phyloP scores from a whole-genome alignment of 2,329 filamentous ascomycete genomes.

The Dactylellina drechsleri region DNA sequence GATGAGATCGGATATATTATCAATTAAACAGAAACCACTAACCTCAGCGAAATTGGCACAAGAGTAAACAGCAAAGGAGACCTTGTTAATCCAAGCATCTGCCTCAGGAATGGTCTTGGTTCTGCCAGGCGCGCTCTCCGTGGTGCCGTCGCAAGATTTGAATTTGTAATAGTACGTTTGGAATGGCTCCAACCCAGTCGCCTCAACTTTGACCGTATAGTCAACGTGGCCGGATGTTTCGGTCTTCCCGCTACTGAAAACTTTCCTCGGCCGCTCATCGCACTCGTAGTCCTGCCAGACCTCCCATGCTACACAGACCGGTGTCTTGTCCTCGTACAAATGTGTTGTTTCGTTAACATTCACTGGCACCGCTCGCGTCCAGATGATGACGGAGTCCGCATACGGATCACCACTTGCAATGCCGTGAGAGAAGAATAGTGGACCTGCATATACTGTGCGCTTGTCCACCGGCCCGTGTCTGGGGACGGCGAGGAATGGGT shows the following conservation, averaged over 20 bases:
- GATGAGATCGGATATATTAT: constrained; percentile 22
- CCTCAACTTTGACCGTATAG: constrained; percentile 67
- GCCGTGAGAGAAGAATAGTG: constrained; percentile 45
- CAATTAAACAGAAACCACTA: constrained; percentile 16
- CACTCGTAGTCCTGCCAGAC: constrained; percentile 67
- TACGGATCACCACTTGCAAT: constrained; percentile 65
- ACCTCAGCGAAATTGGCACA: constrained; percentile 61
- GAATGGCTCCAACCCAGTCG: constrained; percentile 59
- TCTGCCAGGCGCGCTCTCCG: constrained; percentile 60
- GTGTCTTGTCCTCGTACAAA: constrained; percentile 67
- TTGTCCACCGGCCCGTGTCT: constrained; percentile 64
- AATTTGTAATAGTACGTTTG: constrained; percentile 61
- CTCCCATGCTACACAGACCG: constrained; percentile 75
- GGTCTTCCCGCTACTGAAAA: constrained; percentile 69
- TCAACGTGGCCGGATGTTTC: constrained; percentile 79
- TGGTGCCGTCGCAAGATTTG: constrained; percentile 56
- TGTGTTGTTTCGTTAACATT: constrained; percentile 61
- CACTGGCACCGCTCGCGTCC: constrained; percentile 62
- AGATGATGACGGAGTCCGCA: constrained; percentile 70
- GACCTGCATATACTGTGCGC: constrained; percentile 44
- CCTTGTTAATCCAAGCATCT: constrained; percentile 59
- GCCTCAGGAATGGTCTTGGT: constrained; percentile 61
- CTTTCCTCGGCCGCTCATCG: constrained; percentile 58
- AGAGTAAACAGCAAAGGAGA: constrained; percentile 61
- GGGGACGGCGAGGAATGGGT: constrained; percentile 72